These are phyloP conservation scores for Raphanus sativus DNA, from an alignment of 345 rosid species.

Conservation along the genomic window DNA sequence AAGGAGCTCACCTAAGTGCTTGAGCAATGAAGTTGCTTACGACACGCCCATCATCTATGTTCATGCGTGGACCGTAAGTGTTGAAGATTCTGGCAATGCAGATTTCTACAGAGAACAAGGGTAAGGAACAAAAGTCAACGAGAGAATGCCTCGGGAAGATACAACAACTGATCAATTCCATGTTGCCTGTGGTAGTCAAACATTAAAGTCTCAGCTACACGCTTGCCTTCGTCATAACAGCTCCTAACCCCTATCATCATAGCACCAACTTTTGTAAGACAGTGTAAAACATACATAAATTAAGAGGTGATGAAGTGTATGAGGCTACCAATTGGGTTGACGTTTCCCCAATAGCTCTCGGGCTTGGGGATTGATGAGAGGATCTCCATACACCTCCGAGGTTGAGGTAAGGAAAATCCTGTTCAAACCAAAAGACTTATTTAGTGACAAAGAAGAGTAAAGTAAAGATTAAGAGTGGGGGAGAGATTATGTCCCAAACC, in stretches of 20 bases:
- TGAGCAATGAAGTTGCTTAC: constrained; percentile 99
- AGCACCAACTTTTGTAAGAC: background rate
- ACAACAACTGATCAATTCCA: constrained; percentile 60
- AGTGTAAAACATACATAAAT: background rate
- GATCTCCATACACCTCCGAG: constrained; percentile 96
- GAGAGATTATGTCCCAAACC: constrained; percentile 41
- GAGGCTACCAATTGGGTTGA: constrained; percentile 82
- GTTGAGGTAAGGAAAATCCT: constrained; percentile 97
- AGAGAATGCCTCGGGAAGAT: background rate
- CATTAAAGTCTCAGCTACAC: constrained; percentile 97
- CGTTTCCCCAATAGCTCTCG: constrained; percentile 96
- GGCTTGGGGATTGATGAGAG: constrained; percentile 92
- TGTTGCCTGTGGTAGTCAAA: constrained; percentile 98
- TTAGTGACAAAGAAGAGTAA: background rate
- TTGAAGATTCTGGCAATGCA: constrained; percentile 99
- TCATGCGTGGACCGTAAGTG: constrained; percentile 98
- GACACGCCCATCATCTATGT: constrained; percentile 98
- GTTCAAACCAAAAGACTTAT: constrained; percentile 1
- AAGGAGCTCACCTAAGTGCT: constrained; percentile 69
- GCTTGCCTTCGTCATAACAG: constrained; percentile 98
- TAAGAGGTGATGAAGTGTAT: background rate
- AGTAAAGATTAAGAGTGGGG: background rate
- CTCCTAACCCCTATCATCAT: constrained; percentile 71
- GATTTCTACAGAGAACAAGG: constrained; percentile 50
- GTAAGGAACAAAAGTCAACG: background rate